Conservation (phyloP, 2,329 filamentous ascomycete species). For the Hymenoscyphus linearis region DNA sequence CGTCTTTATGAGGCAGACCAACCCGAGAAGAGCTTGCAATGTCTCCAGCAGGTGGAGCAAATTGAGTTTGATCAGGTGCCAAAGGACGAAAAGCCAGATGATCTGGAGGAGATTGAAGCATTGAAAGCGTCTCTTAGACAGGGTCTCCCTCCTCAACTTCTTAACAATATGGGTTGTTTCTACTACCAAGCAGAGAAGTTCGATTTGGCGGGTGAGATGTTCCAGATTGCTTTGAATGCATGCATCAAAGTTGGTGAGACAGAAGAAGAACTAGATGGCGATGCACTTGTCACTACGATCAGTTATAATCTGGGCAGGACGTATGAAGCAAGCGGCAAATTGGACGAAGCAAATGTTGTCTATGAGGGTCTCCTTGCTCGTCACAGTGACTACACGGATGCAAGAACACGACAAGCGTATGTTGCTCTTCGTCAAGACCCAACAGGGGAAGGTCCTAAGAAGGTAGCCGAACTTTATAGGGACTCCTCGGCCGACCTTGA, state of each 20-base stretch:
- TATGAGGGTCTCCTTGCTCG: slow-evolving; percentile 82
- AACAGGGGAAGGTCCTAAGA: slow-evolving; percentile 79
- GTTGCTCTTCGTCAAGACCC: slow-evolving; percentile 79
- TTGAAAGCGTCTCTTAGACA: slow-evolving; percentile 63
- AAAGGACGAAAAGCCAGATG: slow-evolving; percentile 59
- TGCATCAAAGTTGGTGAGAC: slow-evolving; percentile 77
- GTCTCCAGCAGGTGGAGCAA: slow-evolving; percentile 86
- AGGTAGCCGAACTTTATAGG: slow-evolving; percentile 79
- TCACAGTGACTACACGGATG: slow-evolving; percentile 89
- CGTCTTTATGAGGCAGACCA: slow-evolving; percentile 81
- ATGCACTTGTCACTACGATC: slow-evolving; percentile 90
- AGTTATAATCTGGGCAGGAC: slow-evolving; percentile 94
- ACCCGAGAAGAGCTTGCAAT: slow-evolving; percentile 88
- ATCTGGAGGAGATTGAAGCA: slow-evolving; percentile 54
- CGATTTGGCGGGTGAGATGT: slow-evolving; percentile 74
- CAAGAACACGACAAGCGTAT: slow-evolving; percentile 81
- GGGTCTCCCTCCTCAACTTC: slow-evolving; percentile 76
- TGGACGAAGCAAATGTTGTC: slow-evolving; percentile 78
- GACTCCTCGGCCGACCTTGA: slow-evolving; percentile 81
- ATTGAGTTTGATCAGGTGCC: slow-evolving; percentile 77
- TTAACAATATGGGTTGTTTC: slow-evolving; percentile 98
- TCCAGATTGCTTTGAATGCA: slow-evolving; percentile 84
- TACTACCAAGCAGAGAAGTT: slow-evolving; percentile 84
- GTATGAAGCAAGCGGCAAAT: slow-evolving; percentile 78
- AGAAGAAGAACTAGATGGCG: slow-evolving; percentile 73